These are phyloP conservation scores for Fusarium piperis DNA, from an alignment of 2,329 filamentous ascomycete species.

Conservation along the genomic window DNA sequence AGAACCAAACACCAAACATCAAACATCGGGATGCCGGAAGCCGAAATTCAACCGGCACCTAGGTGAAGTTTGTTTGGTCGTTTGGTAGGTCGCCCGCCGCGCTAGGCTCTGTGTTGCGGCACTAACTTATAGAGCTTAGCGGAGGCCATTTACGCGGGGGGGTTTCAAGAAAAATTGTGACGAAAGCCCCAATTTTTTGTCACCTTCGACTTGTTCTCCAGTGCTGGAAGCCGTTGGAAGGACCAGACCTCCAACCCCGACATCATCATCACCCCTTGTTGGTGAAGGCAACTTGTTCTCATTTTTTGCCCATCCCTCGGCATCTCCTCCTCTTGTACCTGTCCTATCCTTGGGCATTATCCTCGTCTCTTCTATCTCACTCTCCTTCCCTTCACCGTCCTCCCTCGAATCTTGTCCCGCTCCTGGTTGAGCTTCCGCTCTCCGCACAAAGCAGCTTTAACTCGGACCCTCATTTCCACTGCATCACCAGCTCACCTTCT, in stretches of 20 bases:
- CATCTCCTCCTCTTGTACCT: background rate
- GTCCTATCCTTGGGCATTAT: background rate
- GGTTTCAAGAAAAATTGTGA: constrained; percentile 46
- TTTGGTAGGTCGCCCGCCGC: constrained; percentile 4
- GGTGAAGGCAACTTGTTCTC: constrained; percentile 20
- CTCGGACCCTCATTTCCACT: constrained; percentile 34
- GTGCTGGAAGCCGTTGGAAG: constrained; percentile 41
- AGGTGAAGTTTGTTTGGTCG: constrained; percentile 16
- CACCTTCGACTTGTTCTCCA: constrained; percentile 32
- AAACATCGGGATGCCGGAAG: constrained; percentile 15
- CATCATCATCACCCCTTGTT: constrained; percentile 39
- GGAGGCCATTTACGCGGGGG: constrained; percentile 36
- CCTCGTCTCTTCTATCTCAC: constrained; percentile 16
- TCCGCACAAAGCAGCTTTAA: constrained; percentile 34
- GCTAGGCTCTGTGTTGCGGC: constrained; percentile 27
- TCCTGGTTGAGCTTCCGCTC: constrained; percentile 32
- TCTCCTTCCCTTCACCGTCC: constrained; percentile 13
- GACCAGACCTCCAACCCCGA: constrained; percentile 32
- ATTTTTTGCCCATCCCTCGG: background rate
- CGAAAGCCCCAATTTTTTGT: constrained; percentile 43
- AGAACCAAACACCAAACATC: background rate
- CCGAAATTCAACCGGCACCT: constrained; percentile 37
- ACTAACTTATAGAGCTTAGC: constrained; percentile 25
- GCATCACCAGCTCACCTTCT: constrained; percentile 24
- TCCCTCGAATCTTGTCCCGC: constrained; percentile 12